Evolutionary conservation across 805 yeast genomes (phyloP).

Genomic region (Myxozyma sirexii): DNA sequence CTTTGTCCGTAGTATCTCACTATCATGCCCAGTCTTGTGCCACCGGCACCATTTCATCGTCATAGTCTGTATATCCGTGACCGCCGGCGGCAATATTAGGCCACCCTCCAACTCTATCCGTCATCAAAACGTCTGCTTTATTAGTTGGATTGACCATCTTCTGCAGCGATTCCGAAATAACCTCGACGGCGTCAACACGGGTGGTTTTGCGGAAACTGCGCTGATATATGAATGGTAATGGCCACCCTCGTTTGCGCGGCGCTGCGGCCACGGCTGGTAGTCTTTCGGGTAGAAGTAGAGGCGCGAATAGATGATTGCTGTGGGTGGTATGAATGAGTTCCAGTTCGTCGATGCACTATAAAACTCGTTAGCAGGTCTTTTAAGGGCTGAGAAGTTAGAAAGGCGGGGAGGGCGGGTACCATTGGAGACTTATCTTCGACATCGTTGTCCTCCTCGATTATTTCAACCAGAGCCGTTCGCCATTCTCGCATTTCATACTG

Average conservation of each 20-base stretch:
- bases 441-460: slow-evolving; percentile 6
- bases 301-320: not conserved
- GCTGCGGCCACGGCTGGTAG: not conserved
- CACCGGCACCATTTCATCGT: not conserved
- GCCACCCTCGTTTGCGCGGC: slow-evolving; percentile 1
- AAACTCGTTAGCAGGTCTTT: not conserved
- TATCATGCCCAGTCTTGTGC: not conserved
- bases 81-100: not conserved
- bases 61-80: not conserved
- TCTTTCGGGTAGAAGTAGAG: not conserved
- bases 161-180: not conserved
- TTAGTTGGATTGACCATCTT: not conserved
- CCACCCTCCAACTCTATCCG: not conserved
- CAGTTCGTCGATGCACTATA: not conserved
- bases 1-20: not conserved
- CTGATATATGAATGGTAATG: slow-evolving; percentile 2
- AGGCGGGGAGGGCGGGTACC: too few relatives aligned
- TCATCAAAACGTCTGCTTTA: not conserved
- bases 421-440: not conserved
- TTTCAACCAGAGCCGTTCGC: slow-evolving; percentile 25
- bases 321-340: not conserved
- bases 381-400: not conserved
- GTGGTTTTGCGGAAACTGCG: not conserved
- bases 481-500: slow-evolving; percentile 10
- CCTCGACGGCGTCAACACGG: not conserved